Conservation (phyloP, 768 basidiomycete genomes). For the Psilocybe cubensis region DNA sequence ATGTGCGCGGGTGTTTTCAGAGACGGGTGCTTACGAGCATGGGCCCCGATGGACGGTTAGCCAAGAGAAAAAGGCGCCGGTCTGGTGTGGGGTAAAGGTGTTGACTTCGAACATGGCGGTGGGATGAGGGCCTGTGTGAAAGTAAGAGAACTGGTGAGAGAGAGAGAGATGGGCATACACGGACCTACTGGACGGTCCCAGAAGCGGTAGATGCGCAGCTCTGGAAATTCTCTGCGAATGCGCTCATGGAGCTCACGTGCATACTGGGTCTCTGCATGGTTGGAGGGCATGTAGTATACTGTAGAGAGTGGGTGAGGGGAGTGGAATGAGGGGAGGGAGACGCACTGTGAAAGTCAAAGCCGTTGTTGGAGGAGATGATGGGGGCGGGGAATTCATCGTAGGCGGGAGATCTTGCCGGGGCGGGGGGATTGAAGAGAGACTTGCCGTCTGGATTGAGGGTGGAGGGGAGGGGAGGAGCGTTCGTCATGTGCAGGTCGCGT, state of each 20-base stretch:
- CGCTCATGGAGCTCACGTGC: slow-evolving; percentile 62
- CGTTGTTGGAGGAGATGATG: slow-evolving; percentile 55
- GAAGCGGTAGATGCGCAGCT: slow-evolving; percentile 66
- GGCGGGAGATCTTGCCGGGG: slow-evolving; percentile 43
- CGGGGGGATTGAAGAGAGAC: slow-evolving; percentile 53
- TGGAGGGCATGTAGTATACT: slow-evolving; percentile 67
- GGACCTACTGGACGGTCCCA: slow-evolving; percentile 67
- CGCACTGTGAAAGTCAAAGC: slow-evolving; percentile 75
- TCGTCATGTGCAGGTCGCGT: not conserved
- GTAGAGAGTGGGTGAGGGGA: not conserved
- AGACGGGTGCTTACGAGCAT: slow-evolving; percentile 56
- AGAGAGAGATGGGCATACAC: slow-evolving; percentile 16
- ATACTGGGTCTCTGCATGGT: slow-evolving; percentile 45
- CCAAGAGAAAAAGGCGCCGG: slow-evolving; percentile 71
- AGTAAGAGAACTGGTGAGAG: not conserved
- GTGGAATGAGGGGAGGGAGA: not conserved
- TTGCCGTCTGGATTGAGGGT: slow-evolving; percentile 58
- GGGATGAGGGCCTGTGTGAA: slow-evolving; percentile 58
- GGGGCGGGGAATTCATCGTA: slow-evolving; percentile 61
- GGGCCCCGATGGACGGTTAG: slow-evolving; percentile 70
- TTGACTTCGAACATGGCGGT: slow-evolving; percentile 77
- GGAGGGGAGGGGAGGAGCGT: slow-evolving; percentile 44
- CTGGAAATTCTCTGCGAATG: slow-evolving; percentile 68
- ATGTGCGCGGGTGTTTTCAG: not conserved
- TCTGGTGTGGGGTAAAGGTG: slow-evolving; percentile 67